Evolutionary conservation across 2,329 filamentous ascomycete genomes (phyloP).

Genomic region (Chrysoporthe cubensis): DNA sequence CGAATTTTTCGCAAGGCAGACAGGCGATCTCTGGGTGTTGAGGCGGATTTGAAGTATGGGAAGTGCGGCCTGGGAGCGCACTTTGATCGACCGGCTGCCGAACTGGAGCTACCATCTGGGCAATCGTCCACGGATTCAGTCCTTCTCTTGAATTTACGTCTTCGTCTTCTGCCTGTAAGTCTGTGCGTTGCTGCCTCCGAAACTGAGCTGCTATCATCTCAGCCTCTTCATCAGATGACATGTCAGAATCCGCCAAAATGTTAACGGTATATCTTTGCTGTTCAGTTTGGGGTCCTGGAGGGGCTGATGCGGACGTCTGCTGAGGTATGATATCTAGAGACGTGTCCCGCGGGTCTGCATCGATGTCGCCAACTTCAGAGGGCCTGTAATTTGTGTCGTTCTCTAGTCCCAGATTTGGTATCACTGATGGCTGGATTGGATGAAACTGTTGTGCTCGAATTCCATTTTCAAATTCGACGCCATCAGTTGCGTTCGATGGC

Average conservation of each 20-base stretch:
- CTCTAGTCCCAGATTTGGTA: not conserved
- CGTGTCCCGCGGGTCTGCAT: not conserved
- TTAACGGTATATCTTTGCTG: slow-evolving; percentile 18
- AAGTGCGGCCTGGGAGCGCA: not conserved
- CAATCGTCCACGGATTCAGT: slow-evolving; percentile 46
- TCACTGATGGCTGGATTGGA: not conserved
- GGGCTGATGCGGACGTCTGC: not conserved
- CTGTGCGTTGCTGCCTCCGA: not conserved
- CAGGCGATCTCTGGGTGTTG: not conserved
- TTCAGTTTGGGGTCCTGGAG: not conserved
- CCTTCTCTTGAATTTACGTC: slow-evolving; percentile 25
- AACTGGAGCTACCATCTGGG: slow-evolving; percentile 40
- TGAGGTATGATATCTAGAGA: not conserved
- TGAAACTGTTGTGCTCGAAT: not conserved
- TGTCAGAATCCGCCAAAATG: slow-evolving; percentile 25
- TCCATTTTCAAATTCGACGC: not conserved
- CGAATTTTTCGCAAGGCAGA: not conserved
- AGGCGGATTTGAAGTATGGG: not conserved
- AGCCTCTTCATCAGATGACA: slow-evolving; percentile 28
- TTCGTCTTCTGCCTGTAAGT: not conserved
- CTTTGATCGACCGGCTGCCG: not conserved
- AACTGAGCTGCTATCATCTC: not conserved
- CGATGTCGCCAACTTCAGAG: not conserved
- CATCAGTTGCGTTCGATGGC: not conserved
- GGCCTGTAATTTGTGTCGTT: too few species aligned